Conservation (phyloP, 805 yeast species). For the Naumovozyma baii region DNA sequence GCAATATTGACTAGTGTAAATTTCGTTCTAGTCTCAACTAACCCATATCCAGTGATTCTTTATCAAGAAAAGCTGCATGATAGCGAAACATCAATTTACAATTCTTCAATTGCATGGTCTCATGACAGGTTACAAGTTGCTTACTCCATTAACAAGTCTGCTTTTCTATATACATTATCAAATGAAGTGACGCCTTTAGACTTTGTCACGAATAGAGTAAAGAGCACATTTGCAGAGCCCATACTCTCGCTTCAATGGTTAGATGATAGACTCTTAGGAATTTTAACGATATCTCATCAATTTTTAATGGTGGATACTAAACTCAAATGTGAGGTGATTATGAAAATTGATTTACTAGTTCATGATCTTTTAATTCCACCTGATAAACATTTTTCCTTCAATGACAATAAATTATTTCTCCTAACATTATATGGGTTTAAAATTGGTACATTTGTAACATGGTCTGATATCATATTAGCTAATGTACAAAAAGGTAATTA, state of each 20-base stretch:
- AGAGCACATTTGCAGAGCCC: constrained; percentile 6
- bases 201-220: background rate
- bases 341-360: constrained; percentile 18
- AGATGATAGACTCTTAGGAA: constrained; percentile 10
- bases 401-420: constrained; percentile 13
- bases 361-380: constrained; percentile 23
- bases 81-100: background rate
- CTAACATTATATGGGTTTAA: constrained; percentile 22
- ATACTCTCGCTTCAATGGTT: constrained; percentile 22
- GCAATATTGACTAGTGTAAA: constrained; percentile 19
- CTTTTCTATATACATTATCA: constrained; percentile 5
- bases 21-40: constrained; percentile 14
- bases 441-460: constrained; percentile 22
- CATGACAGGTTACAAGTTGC: constrained; percentile 8
- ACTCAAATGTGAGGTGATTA: constrained; percentile 6
- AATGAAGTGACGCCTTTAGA: background rate
- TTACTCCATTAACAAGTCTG: constrained; percentile 11
- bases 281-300: constrained; percentile 23
- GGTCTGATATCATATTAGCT: constrained; percentile 26
- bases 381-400: constrained; percentile 15
- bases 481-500: constrained; percentile 25
- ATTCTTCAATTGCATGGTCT: constrained; percentile 3
- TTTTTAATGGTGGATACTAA: constrained; percentile 13
- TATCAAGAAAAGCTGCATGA: constrained; percentile 4
- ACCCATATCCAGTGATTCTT: constrained; percentile 7